A percentile compares a stretch with the other conserved stretches of the same genome.
Conservation (phyloP, 257 asterid genomes). For the Jaltomata sinuosa region DNA sequence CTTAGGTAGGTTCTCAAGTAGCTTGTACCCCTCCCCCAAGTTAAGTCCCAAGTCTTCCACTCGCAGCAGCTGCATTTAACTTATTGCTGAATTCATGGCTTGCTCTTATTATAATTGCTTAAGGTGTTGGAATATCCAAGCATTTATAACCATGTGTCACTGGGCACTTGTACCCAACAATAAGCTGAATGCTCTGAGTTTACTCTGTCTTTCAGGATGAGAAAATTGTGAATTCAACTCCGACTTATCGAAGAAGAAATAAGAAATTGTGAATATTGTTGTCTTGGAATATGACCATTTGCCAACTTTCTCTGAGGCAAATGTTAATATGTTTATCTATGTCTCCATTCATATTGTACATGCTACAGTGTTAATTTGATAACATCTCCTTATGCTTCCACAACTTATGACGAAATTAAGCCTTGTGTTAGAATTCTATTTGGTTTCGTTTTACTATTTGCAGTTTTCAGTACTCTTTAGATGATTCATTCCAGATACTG, state of each 20-base stretch:
- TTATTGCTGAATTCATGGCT: neutral
- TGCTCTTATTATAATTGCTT: neutral
- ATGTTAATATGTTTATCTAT: neutral
- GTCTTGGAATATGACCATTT: neutral
- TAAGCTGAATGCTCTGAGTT: neutral
- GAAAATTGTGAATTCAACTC: neutral
- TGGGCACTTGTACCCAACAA: neutral
- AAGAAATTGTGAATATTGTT: neutral
- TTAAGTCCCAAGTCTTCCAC: neutral
- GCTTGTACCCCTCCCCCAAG: neutral
- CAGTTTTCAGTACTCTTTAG: neutral
- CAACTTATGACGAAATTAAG: neutral
- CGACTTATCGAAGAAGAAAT: neutral
- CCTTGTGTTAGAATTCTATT: neutral
- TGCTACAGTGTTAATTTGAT: neutral
- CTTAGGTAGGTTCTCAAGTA: neutral
- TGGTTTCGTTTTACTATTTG: neutral
- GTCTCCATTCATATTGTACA: neutral
- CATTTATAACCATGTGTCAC: neutral
- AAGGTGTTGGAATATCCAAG: neutral
- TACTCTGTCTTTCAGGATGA: neutral
- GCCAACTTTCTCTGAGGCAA: neutral
- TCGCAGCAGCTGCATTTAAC: neutral
- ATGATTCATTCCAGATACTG: neutral
- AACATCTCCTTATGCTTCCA: neutral